Evolutionary conservation across 176 grass and related monocot species (phyloP).

Genomic region (Pharus latifolius): DNA sequence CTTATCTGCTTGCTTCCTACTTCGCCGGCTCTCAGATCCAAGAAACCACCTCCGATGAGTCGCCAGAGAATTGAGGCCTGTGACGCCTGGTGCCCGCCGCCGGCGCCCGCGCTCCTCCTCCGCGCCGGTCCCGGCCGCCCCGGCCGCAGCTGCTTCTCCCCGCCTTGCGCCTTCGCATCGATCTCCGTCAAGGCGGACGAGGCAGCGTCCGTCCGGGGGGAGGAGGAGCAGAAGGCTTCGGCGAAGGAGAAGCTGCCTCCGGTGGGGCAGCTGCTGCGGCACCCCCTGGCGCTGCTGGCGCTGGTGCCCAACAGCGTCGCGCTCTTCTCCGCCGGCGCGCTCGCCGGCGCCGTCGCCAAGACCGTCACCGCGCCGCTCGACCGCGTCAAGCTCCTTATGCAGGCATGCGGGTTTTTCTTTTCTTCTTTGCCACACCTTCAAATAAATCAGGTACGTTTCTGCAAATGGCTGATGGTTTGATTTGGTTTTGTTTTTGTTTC

Average conservation of each 20-base stretch:
- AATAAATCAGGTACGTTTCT: not conserved
- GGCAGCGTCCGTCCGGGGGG: not conserved
- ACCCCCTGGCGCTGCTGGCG: constrained; percentile 72
- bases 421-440: not conserved
- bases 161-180: constrained; percentile 18
- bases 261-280: constrained; percentile 46
- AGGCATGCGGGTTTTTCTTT: constrained; percentile 9
- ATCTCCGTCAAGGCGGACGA: constrained; percentile 22
- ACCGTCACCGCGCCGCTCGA: constrained; percentile 86
- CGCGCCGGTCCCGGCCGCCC: not conserved
- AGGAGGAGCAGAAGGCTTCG: not conserved
- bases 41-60: not conserved
- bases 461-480: not conserved
- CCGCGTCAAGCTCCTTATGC: constrained; percentile 97
- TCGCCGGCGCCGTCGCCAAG: constrained; percentile 72
- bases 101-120: not conserved
- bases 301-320: constrained; percentile 68
- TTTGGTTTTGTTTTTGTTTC: not conserved
- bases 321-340: constrained; percentile 70
- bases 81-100: constrained; percentile 34
- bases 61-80: constrained; percentile 9
- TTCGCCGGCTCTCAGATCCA: not conserved
- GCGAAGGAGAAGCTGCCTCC: constrained; percentile 22
- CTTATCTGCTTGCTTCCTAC: not conserved
- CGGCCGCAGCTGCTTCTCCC: not conserved